A percentile compares a stretch with the other conserved stretches of the same genome.
These are phyloP conservation scores for Rhizoclosmatium globosum DNA, from an alignment of 192 early-diverging fungal species.

Conservation along the genomic window DNA sequence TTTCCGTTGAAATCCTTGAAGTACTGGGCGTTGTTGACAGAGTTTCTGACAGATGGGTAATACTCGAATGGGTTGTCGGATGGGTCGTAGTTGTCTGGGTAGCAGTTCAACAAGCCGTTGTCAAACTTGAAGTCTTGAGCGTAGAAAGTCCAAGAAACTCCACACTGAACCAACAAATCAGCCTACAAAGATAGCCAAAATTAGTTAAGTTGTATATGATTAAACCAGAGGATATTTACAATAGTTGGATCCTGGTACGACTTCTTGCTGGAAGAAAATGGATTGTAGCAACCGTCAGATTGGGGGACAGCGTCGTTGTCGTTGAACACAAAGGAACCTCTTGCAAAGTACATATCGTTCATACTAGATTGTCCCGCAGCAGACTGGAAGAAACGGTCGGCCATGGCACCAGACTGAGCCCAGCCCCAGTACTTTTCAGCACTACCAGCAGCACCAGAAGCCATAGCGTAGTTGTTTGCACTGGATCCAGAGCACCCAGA, in stretches of 20 bases:
- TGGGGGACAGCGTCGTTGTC: slow-evolving; percentile 4
- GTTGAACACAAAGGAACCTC: slow-evolving; percentile 24
- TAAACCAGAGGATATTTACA: neutral
- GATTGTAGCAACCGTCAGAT: neutral
- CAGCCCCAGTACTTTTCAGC: slow-evolving; percentile 26
- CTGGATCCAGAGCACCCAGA: neutral
- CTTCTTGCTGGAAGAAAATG: neutral
- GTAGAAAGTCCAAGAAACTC: slow-evolving; percentile 14
- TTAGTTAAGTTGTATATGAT: neutral
- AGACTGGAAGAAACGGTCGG: slow-evolving; percentile 36
- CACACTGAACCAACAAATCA: slow-evolving; percentile 8
- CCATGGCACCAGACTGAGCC: slow-evolving; percentile 31
- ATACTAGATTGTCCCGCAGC: slow-evolving; percentile 12
- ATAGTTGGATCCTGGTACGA: slow-evolving; percentile 21
- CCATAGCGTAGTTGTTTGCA: slow-evolving; percentile 28
- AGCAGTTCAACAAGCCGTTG: neutral
- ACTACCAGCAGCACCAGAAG: slow-evolving; percentile 5
- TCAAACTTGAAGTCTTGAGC: slow-evolving; percentile 1
- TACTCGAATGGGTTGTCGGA: slow-evolving; percentile 31
- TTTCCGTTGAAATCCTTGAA: slow-evolving; percentile 15
- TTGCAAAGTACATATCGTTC: slow-evolving; percentile 37
- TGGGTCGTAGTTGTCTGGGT: slow-evolving; percentile 26
- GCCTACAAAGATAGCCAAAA: neutral
- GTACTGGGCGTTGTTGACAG: neutral
- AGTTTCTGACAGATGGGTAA: neutral